These are phyloP conservation scores for Dovyalis caffra DNA, from an alignment of 345 rosid genomes.

Conservation along the genomic window DNA sequence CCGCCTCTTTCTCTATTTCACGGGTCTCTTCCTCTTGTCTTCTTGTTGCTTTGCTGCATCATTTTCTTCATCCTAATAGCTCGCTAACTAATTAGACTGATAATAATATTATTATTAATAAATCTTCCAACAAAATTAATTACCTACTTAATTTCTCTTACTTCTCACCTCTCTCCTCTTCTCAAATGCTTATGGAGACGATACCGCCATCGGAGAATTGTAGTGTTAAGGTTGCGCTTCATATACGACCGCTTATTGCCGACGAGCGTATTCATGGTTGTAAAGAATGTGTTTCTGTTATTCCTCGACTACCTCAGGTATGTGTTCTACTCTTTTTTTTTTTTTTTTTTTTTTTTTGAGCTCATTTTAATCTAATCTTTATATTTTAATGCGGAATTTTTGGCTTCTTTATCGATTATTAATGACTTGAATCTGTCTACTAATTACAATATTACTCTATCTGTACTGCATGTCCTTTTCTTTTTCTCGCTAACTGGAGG, in stretches of 20 bases:
- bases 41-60: slow-evolving; percentile 10
- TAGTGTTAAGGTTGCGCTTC: slow-evolving; percentile 30
- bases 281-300: slow-evolving; percentile 22
- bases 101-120: slow-evolving; percentile 15
- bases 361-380: background rate
- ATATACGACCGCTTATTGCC: slow-evolving; percentile 22
- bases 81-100: background rate
- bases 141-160: slow-evolving; percentile 7
- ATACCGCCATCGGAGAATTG: slow-evolving; percentile 21
- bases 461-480: too few relatives aligned
- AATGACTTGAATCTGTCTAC: too few relatives aligned
- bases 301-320: slow-evolving; percentile 25
- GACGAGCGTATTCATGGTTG: slow-evolving; percentile 28
- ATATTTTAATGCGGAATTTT: too few relatives aligned
- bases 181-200: background rate
- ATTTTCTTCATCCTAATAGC: slow-evolving; percentile 21
- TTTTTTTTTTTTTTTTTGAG: background rate
- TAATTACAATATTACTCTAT: too few relatives aligned
- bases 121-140: background rate
- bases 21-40: background rate
- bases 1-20: too few relatives aligned
- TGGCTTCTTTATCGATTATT: background rate
- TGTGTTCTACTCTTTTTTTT: background rate
- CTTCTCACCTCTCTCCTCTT: slow-evolving; percentile 8
- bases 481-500: too few relatives aligned